Evolutionary conservation across 352 stramenopile genomes (phyloP), one percentile per base, ranked within the genome.

Genomic region (Globisporangium paddicum): DNA sequence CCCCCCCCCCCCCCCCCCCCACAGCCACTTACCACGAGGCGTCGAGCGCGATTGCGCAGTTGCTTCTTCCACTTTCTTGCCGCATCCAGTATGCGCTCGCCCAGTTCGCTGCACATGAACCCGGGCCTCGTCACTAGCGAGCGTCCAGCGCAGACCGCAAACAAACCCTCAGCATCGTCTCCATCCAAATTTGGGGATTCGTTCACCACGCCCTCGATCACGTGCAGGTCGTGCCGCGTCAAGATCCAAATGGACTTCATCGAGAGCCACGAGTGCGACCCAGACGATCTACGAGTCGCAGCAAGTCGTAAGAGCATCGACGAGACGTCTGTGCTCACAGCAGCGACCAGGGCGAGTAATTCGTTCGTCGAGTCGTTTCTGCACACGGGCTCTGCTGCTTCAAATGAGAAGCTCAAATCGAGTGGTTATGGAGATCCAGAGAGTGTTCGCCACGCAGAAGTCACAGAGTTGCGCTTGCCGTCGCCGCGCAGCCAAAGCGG

Each of bases 181-280:
- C 35, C 49, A 11, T 60, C 42, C 41, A 42, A n/a, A 14, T 32
- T 38, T 14, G 25, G 23, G 11, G 16, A 25, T 2, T 38, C 21
- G 13, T 3, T 34, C 25, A 34, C 45, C 54, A 37, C 56, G 8
- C 73, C 71, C 0, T 75, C 61, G 14, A 73, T 89, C 28, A 77
- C 71, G 14, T 87, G 80, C 35, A 73, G 76, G 4, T 76, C 79
- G 21, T 88, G 80, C 38, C 77, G 76, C 19, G 60, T 71, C 0
- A 66, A 79, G 28, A 69, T 88, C 41, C 60, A 65, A 5, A 58
- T 88, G 34, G 80, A 90, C 51, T 68, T 79, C 14, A 88, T 86
- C 41, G 80, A 90, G 37, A 76, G 62, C 6, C 80, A 90, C 54
- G 80, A 90, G 62, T 88, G 80, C 52, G 51, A 65, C 32, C 56